A percentile compares a stretch with the other conserved stretches of the same genome.
phyloP scores from a whole-genome alignment of 73 alveolate species.

The Uronychia binucleata region DNA sequence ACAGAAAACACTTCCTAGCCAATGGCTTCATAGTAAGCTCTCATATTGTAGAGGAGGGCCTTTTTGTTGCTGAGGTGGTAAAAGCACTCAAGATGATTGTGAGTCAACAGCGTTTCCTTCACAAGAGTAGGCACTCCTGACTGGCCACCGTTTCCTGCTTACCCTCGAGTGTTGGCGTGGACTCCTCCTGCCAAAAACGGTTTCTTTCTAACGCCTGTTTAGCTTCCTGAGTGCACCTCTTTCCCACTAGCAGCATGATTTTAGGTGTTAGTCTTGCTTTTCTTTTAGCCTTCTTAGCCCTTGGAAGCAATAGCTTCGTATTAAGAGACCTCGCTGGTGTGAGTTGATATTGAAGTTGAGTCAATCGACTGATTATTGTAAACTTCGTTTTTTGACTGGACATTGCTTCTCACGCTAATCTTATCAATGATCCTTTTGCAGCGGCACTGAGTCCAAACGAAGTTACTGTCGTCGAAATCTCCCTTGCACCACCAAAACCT shows the following conservation, averaged over 20 bases:
- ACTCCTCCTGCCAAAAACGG: background rate
- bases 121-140: background rate
- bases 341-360: background rate
- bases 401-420: too few relatives aligned
- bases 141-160: background rate
- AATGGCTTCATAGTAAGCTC: constrained; percentile 55
- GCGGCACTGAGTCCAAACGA: too few relatives aligned
- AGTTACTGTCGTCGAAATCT: too few relatives aligned
- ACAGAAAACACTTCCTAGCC: constrained; percentile 67
- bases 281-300: background rate
- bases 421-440: too few relatives aligned
- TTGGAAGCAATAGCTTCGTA: background rate
- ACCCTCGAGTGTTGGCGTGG: too few relatives aligned
- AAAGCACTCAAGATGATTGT: background rate
- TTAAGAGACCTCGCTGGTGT: background rate
- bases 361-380: background rate
- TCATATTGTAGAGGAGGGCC: constrained; percentile 65
- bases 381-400: background rate
- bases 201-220: background rate
- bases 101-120: background rate
- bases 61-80: constrained; percentile 69
- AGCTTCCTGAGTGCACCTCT: background rate
- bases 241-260: too few relatives aligned
- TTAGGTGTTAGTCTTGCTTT: background rate
- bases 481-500: too few relatives aligned